These are phyloP conservation scores for Aspergillus sparsus DNA, from an alignment of 495 filamentous ascomycete species.

Conservation along the genomic window DNA sequence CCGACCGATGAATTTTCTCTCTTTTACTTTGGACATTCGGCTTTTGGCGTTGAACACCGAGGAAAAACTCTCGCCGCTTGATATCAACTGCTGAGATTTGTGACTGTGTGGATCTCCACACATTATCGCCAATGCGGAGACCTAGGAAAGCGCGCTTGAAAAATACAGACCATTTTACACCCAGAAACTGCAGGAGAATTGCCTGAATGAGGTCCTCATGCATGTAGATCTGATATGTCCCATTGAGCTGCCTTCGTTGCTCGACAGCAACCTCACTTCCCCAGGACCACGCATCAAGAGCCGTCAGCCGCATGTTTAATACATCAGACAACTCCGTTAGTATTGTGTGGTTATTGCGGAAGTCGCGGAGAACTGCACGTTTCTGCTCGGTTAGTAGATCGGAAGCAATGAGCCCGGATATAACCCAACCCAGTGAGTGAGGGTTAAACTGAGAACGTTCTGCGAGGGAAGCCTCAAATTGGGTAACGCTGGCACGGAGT, in stretches of 20 bases:
- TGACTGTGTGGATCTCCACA: slow-evolving; percentile 16
- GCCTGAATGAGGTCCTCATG: slow-evolving; percentile 25
- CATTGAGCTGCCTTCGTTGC: slow-evolving; percentile 19
- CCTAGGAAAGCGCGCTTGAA: slow-evolving; percentile 10
- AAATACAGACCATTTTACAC: slow-evolving; percentile 17
- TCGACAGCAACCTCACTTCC: slow-evolving; percentile 14
- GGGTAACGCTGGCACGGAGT: slow-evolving; percentile 6
- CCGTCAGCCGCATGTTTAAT: slow-evolving; percentile 19
- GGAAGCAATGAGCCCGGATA: slow-evolving; percentile 10
- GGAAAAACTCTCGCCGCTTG: slow-evolving; percentile 20
- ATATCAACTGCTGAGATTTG: slow-evolving; percentile 15
- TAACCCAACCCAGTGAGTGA: slow-evolving; percentile 5
- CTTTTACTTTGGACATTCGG: slow-evolving; percentile 3
- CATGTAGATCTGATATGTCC: slow-evolving; percentile 19
- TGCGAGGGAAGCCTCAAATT: slow-evolving; percentile 9
- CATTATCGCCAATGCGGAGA: slow-evolving; percentile 1
- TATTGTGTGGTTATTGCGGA: slow-evolving; percentile 14
- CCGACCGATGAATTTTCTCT: slow-evolving; percentile 12
- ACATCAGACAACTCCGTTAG: slow-evolving; percentile 18
- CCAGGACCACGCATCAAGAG: slow-evolving; percentile 19
- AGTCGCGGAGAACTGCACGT: slow-evolving; percentile 17
- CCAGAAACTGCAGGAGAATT: slow-evolving; percentile 20
- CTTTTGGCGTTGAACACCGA: background rate
- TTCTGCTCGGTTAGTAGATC: slow-evolving; percentile 20
- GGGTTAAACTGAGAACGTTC: slow-evolving; percentile 4